Evolutionary conservation across 305 asterid genomes (phyloP).

Genomic region (Lippia alba): DNA sequence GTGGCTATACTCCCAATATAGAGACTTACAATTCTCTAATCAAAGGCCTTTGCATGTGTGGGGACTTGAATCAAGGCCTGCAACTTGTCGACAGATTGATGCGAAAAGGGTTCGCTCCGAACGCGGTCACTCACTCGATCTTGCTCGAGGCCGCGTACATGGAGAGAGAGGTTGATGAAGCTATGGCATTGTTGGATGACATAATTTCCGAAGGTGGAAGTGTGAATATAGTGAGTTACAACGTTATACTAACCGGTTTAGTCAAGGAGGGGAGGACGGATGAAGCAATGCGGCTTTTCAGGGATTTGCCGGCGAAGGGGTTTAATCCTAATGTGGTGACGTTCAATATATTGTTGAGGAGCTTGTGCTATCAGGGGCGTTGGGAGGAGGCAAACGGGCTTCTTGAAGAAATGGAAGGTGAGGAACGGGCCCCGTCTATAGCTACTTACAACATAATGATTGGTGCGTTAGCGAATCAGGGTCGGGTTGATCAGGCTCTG

Average conservation of each 20-base stretch:
- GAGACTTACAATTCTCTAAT: constrained; percentile 76
- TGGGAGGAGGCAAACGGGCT: constrained; percentile 88
- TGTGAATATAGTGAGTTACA: constrained; percentile 83
- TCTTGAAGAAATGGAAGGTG: constrained; percentile 78
- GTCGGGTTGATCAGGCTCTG: constrained; percentile 70
- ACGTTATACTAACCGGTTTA: constrained; percentile 78
- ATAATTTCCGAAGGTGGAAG: constrained; percentile 72
- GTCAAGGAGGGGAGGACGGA: constrained; percentile 78
- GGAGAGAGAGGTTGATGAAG: constrained; percentile 84
- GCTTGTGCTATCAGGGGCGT: constrained; percentile 73
- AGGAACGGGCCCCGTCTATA: constrained; percentile 64
- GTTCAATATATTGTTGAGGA: constrained; percentile 83
- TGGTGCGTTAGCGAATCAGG: constrained; percentile 68
- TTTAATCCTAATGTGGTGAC: constrained; percentile 83
- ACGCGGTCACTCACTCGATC: constrained; percentile 82
- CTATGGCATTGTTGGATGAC: constrained; percentile 69
- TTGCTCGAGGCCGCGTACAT: constrained; percentile 88
- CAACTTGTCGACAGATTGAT: constrained; percentile 69
- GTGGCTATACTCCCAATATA: constrained; percentile 69
- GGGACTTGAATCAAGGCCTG: constrained; percentile 64
- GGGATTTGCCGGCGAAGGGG: constrained; percentile 72
- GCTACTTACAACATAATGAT: constrained; percentile 77
- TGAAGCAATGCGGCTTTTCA: constrained; percentile 70
- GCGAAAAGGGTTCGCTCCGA: constrained; percentile 76
- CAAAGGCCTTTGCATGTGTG: constrained; percentile 82